These are phyloP conservation scores for Metschnikowia bowlesiae DNA, from an alignment of 805 yeast species.

Conservation along the genomic window DNA sequence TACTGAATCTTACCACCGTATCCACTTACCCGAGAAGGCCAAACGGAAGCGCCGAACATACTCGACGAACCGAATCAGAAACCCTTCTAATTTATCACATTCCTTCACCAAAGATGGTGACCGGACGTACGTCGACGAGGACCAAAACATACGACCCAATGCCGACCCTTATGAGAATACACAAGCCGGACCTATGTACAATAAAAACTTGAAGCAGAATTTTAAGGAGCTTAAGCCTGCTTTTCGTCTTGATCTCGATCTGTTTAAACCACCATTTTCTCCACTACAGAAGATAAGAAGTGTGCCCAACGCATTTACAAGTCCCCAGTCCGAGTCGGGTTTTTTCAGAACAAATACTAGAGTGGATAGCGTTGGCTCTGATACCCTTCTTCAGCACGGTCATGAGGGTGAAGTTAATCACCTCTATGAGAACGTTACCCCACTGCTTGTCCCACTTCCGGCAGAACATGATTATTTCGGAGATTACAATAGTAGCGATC, in stretches of 20 bases:
- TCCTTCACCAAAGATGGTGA: slow-evolving; percentile 3
- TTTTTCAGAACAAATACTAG: slow-evolving; percentile 1
- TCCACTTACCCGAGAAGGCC: slow-evolving; percentile 2
- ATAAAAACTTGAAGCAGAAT: slow-evolving; percentile 1
- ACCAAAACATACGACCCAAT: slow-evolving; percentile 1
- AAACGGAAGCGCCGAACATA: slow-evolving; percentile 4
- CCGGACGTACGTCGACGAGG: slow-evolving; percentile 1
- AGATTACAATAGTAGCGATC: slow-evolving; percentile 4
- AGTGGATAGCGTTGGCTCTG: slow-evolving; percentile 8
- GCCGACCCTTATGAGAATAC: neutral
- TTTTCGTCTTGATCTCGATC: slow-evolving; percentile 25
- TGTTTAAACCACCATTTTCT: slow-evolving; percentile 13
- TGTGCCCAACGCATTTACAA: slow-evolving; percentile 14
- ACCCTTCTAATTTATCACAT: slow-evolving; percentile 11
- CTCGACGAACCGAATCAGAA: slow-evolving; percentile 7
- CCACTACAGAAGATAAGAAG: slow-evolving; percentile 8
- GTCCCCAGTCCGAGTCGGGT: slow-evolving; percentile 16
- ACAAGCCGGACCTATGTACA: neutral
- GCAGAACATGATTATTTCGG: slow-evolving; percentile 16
- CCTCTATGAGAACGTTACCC: slow-evolving; percentile 13
- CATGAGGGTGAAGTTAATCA: slow-evolving; percentile 5
- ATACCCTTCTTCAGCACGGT: slow-evolving; percentile 7
- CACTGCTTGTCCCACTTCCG: slow-evolving; percentile 14
- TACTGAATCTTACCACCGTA: slow-evolving; percentile 1
- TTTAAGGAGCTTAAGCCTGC: slow-evolving; percentile 20